A percentile compares a stretch with the other conserved stretches of the same genome.
Conservation (phyloP, 768 basidiomycete genomes). For the Phanerochaete sordida region DNA sequence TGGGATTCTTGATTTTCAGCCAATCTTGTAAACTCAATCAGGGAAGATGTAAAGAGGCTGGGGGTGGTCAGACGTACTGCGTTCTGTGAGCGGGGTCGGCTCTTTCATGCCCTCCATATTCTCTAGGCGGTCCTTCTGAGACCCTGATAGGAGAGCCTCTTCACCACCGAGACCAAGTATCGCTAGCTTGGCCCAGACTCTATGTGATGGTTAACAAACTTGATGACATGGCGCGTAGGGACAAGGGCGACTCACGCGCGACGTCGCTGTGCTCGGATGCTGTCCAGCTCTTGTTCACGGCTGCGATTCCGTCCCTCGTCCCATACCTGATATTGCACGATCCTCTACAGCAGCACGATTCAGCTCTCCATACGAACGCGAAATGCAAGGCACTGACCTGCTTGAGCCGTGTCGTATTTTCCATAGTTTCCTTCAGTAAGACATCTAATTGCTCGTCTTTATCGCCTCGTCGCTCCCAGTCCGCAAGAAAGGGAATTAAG, state of each 20-base stretch:
- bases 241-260: neutral
- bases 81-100: neutral
- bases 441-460: neutral
- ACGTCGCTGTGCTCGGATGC: neutral
- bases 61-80: neutral
- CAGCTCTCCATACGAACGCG: neutral
- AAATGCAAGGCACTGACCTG: neutral
- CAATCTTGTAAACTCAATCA: neutral
- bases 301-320: neutral
- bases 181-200: neutral
- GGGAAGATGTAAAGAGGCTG: neutral
- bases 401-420: neutral
- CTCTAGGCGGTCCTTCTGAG: neutral
- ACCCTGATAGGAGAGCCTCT: neutral
- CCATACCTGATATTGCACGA: neutral
- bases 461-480: neutral
- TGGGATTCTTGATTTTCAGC: neutral
- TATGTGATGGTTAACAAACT: neutral
- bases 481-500: neutral
- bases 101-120: conserved; percentile 3
- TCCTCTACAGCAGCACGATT: neutral
- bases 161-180: neutral
- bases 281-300: neutral
- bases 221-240: neutral
- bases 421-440: neutral